Percentiles rank a stretch among this genome's conserved stretches.
Conservation (phyloP, 2,329 filamentous ascomycete species). For the Grosmannia clavigera region DNA sequence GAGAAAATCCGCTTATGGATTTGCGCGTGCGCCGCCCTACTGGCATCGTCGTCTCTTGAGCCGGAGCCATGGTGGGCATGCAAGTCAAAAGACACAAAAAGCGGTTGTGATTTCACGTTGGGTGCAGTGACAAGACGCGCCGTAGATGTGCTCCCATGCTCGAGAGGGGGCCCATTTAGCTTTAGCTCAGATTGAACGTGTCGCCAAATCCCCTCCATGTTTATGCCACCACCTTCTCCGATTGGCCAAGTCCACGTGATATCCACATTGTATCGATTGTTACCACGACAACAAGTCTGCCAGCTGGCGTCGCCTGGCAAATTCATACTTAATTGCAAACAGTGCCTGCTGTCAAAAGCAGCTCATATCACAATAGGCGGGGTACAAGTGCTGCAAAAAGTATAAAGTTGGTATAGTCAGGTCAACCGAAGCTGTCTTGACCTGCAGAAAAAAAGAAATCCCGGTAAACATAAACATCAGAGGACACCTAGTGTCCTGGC, state of each 20-base stretch:
- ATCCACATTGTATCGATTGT: conserved; percentile 8
- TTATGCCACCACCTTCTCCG: conserved; percentile 2
- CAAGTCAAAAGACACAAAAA: neutral
- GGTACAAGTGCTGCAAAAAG: neutral
- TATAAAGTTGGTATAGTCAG: neutral
- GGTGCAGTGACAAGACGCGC: neutral
- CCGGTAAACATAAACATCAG: neutral
- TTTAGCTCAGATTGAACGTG: neutral
- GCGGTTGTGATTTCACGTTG: no score
- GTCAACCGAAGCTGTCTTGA: neutral
- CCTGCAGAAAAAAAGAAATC: neutral
- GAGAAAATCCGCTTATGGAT: conserved; percentile 53
- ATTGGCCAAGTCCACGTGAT: conserved; percentile 3
- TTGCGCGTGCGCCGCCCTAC: conserved; percentile 51
- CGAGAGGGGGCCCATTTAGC: neutral
- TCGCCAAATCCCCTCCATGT: conserved; percentile 3
- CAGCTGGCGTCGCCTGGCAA: neutral
- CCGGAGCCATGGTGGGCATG: conserved; percentile 23
- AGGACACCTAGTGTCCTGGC: neutral
- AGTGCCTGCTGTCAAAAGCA: neutral
- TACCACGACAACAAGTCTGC: conserved; percentile 6
- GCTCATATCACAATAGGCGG: neutral
- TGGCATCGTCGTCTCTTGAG: conserved; percentile 37
- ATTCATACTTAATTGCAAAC: neutral
- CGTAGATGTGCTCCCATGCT: neutral